These are phyloP conservation scores for Zymoseptoria crescenta DNA, from an alignment of 2,329 filamentous ascomycete species.

Conservation along the genomic window DNA sequence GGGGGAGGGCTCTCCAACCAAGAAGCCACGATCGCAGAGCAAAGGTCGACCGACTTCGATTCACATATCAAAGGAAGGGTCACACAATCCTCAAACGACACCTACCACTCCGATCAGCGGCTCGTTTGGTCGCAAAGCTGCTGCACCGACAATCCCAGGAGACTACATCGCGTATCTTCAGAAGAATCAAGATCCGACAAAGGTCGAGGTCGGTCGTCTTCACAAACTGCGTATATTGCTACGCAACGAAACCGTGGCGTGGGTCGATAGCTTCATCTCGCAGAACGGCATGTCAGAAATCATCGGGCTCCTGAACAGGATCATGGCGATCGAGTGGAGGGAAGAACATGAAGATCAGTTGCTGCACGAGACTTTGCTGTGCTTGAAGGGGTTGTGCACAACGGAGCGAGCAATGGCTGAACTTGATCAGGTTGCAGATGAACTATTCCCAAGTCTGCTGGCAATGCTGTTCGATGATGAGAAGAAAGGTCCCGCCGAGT, in stretches of 20 bases:
- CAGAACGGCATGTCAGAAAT: slow-evolving; percentile 91
- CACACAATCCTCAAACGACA: slow-evolving; percentile 7
- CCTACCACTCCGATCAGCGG: slow-evolving; percentile 20
- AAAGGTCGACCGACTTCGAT: slow-evolving; percentile 52
- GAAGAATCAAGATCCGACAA: slow-evolving; percentile 71
- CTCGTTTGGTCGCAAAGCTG: slow-evolving; percentile 22
- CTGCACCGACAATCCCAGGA: slow-evolving; percentile 55
- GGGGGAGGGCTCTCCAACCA: slow-evolving; percentile 51
- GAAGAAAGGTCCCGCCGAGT: slow-evolving; percentile 94
- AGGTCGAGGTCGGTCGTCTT: slow-evolving; percentile 86
- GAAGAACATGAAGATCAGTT: slow-evolving; percentile 94
- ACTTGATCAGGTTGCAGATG: slow-evolving; percentile 68
- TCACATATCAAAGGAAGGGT: slow-evolving; percentile 46
- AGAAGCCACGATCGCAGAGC: slow-evolving; percentile 59
- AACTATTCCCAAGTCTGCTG: slow-evolving; percentile 77
- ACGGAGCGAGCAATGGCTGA: slow-evolving; percentile 79
- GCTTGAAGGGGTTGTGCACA: slow-evolving; percentile 88
- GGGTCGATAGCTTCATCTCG: slow-evolving; percentile 87
- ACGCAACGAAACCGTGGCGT: slow-evolving; percentile 88
- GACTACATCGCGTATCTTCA: slow-evolving; percentile 83
- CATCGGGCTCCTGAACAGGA: slow-evolving; percentile 76
- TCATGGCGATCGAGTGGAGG: slow-evolving; percentile 93
- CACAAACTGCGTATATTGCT: slow-evolving; percentile 86
- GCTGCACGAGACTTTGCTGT: slow-evolving; percentile 84
- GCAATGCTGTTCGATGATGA: slow-evolving; percentile 95